These are phyloP conservation scores for Coprinopsis cinerea DNA, from an alignment of 768 basidiomycete species.

Conservation along the genomic window DNA sequence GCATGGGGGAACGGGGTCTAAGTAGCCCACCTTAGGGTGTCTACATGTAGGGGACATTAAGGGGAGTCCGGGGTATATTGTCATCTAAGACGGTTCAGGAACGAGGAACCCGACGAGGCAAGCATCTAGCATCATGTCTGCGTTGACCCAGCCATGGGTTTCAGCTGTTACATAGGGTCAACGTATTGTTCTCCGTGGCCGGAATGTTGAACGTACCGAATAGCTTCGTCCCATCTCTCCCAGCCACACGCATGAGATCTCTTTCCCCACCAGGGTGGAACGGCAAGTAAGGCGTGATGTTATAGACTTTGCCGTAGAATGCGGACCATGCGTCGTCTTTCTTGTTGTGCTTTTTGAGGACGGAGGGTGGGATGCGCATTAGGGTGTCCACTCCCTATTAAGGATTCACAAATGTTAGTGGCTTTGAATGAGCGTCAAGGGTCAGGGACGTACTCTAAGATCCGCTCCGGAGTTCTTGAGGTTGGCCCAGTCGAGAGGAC, in stretches of 20 bases:
- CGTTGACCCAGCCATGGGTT: conserved; percentile 96
- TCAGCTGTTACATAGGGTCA: conserved; percentile 42
- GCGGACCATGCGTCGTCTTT: conserved; percentile 89
- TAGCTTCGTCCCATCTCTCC: conserved; percentile 89
- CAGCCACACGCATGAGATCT: conserved; percentile 92
- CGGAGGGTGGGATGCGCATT: conserved; percentile 66
- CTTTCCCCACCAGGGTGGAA: conserved; percentile 95
- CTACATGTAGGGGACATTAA: no score
- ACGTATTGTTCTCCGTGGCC: not conserved
- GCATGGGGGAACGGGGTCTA: no score
- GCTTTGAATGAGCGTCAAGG: no score
- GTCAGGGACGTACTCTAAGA: conserved; percentile 57
- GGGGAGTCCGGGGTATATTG: no score
- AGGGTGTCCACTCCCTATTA: conserved; percentile 64
- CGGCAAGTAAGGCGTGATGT: conserved; percentile 85
- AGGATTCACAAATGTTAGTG: conserved; percentile 1
- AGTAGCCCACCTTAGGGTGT: no score
- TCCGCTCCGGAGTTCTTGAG: conserved; percentile 78
- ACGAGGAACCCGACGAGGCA: conserved; percentile 91
- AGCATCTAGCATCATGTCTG: conserved; percentile 91
- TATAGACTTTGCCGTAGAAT: conserved; percentile 92
- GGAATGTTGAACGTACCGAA: conserved; percentile 59
- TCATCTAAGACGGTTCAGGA: conserved; percentile 45
- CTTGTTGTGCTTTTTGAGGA: conserved; percentile 76
- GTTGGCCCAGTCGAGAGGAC: conserved; percentile 90